Percentiles rank a stretch among this genome's conserved stretches.
phyloP scores from a whole-genome alignment of 768 basidiomycete genomes.

The Amanita exitialis region DNA sequence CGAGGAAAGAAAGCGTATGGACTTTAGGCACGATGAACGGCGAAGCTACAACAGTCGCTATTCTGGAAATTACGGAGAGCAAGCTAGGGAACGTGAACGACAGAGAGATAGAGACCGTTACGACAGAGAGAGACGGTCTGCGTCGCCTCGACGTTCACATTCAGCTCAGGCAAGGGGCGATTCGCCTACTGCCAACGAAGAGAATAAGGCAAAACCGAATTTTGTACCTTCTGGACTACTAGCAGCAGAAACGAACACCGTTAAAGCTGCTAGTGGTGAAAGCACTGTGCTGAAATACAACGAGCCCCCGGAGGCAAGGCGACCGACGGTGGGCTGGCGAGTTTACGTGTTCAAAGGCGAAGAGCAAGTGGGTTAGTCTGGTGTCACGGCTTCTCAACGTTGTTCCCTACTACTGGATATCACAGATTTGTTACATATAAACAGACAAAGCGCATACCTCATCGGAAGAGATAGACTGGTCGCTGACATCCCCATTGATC shows the following conservation, averaged over 20 bases:
- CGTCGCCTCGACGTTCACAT: conserved; percentile 26
- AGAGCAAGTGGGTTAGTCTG: conserved; percentile 76
- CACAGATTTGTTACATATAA: conserved; percentile 83
- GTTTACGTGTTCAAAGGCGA: conserved; percentile 95
- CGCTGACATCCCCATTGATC: conserved; percentile 81
- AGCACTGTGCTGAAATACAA: conserved; percentile 91
- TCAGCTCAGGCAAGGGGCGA: conserved; percentile 32
- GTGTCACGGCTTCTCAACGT: not conserved
- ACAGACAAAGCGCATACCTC: conserved; percentile 90
- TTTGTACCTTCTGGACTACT: conserved; percentile 83
- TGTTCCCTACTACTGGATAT: not conserved
- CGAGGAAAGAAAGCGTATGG: not conserved
- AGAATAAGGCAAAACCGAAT: conserved; percentile 78
- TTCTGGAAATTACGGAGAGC: conserved; percentile 6
- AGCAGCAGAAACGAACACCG: conserved; percentile 93
- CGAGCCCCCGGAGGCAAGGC: conserved; percentile 96
- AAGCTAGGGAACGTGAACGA: conserved; percentile 11
- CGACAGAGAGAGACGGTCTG: conserved; percentile 27
- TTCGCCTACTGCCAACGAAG: conserved; percentile 19
- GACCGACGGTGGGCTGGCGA: conserved; percentile 84
- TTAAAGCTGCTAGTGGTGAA: conserved; percentile 64
- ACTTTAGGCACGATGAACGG: not conserved
- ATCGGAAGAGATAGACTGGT: conserved; percentile 85
- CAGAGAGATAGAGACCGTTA: conserved; percentile 9
- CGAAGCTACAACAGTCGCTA: not conserved